phyloP scores from a whole-genome alignment of 495 filamentous ascomycete species.

The Penicillium coprophilum region DNA sequence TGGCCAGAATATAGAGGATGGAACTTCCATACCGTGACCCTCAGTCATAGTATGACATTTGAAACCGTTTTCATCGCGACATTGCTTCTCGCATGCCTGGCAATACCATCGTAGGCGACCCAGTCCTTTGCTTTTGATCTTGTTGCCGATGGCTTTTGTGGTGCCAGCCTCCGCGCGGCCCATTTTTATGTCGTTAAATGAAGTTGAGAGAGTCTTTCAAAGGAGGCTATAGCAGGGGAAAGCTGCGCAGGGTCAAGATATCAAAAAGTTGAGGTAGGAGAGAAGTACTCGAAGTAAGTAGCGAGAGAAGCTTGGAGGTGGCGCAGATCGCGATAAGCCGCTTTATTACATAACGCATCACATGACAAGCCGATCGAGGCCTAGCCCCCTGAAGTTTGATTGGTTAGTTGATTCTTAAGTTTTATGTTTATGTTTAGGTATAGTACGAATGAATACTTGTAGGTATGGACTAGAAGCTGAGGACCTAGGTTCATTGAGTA shows the following conservation, averaged over 20 bases:
- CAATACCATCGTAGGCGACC: slow-evolving; percentile 82
- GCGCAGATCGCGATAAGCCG: not conserved
- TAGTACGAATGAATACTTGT: not conserved
- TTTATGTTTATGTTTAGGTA: not conserved
- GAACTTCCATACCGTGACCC: not conserved
- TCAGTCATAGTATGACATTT: slow-evolving; percentile 58
- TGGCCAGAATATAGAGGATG: not conserved
- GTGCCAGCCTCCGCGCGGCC: slow-evolving; percentile 86
- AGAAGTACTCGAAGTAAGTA: not conserved
- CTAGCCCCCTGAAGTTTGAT: not conserved
- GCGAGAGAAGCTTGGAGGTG: not conserved
- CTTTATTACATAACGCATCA: not conserved
- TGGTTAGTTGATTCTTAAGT: not conserved
- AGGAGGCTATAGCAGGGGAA: not conserved
- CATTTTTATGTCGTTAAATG: slow-evolving; percentile 56
- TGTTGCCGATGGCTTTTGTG: slow-evolving; percentile 82
- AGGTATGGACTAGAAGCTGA: not conserved
- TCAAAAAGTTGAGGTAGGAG: slow-evolving; percentile 2
- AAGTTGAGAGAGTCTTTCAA: not conserved
- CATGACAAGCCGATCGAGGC: not conserved
- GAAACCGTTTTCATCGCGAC: slow-evolving; percentile 55
- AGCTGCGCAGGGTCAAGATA: not conserved
- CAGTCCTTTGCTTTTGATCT: slow-evolving; percentile 81
- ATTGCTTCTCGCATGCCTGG: slow-evolving; percentile 49
- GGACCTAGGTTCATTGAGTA: slow-evolving; percentile 1